Base-by-base conservation (phyloP, 306 rosid genomes). In the Corylus americana region DNA sequence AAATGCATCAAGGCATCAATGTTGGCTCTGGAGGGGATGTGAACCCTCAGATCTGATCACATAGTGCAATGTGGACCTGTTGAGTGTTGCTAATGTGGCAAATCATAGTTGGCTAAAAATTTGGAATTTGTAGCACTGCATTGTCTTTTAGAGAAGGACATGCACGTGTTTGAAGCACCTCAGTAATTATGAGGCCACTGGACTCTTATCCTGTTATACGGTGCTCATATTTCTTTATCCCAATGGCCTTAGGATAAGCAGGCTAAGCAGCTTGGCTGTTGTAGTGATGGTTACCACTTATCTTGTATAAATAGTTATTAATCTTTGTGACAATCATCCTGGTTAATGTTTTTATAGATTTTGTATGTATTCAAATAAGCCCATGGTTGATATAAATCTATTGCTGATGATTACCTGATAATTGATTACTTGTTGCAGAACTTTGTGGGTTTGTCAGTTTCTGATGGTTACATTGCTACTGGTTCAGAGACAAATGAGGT, bases 401-500 rank as follows among this genome's bases (percentile, higher is more conserved):
- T 75, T 73, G 55, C 78, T 87, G 83, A 84, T 70, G 39, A 55
- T 48, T 64, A 64, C 71, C 11, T 35, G 48, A 5, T 25, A 64
- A 44, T 78, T 75, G 68, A 82, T 66, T 73, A 44, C 75, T 82
- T 80, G 77, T 79, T 81, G 86, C 94, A 96, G 99, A 96, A 96
- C 85, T 96, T 96, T 18, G 99, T 96, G 78, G 99, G 99, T 22
- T 84, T 96, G 83, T 91, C 99, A 31, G 96, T 91, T 69, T 87
- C 90, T 31, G 97, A 96, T 83, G 98, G 99, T 75, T 96, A 90
- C 77, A 93, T 96, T 77, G 99, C 99, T 58, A 96, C 99, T 13
- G 99, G 99, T 83, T 93, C 99, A 58, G 99, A 96, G 87, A 91
- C 98, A 66, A 93, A 96, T 71, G 98, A 96, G 99, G 99, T 96